phyloP scores from a whole-genome alignment of 192 early-diverging fungal species.

The Umbelopsis isabellina region DNA sequence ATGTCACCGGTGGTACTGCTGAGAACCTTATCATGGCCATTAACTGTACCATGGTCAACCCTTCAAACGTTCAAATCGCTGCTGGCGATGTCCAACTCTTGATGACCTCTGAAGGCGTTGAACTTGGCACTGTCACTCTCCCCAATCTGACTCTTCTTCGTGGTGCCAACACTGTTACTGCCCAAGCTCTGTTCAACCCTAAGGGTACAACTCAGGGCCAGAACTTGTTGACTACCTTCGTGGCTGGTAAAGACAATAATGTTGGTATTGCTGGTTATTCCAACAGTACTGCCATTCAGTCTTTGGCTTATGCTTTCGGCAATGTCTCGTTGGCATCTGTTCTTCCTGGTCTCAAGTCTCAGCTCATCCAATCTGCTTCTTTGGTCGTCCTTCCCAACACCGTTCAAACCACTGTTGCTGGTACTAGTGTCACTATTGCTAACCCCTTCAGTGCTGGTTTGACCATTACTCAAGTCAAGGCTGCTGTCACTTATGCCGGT shows the following conservation, averaged over 20 bases:
- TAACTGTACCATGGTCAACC: slow-evolving; percentile 46
- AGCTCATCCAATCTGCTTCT: slow-evolving; percentile 44
- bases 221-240: slow-evolving; percentile 51
- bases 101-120: slow-evolving; percentile 44
- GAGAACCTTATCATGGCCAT: slow-evolving; percentile 43
- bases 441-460: slow-evolving; percentile 58
- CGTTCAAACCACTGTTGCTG: slow-evolving; percentile 43
- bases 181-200: slow-evolving; percentile 49
- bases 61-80: slow-evolving; percentile 48
- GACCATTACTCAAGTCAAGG: slow-evolving; percentile 49
- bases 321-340: slow-evolving; percentile 45
- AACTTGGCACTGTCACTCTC: slow-evolving; percentile 54
- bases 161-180: slow-evolving; percentile 43
- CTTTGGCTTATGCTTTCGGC: slow-evolving; percentile 50
- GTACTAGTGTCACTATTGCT: slow-evolving; percentile 48
- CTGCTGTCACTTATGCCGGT: slow-evolving; percentile 47
- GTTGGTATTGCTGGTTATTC: slow-evolving; percentile 47
- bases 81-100: slow-evolving; percentile 54
- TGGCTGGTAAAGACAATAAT: slow-evolving; percentile 45
- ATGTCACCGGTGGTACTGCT: slow-evolving; percentile 56
- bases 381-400: slow-evolving; percentile 53
- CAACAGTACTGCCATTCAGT: slow-evolving; percentile 45
- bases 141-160: slow-evolving; percentile 45
- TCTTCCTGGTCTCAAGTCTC: slow-evolving; percentile 52
- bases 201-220: slow-evolving; percentile 45